Percentiles rank a stretch among this genome's conserved stretches.
These are phyloP conservation scores for Limtongia smithiae DNA, from an alignment of 805 yeast species.

Conservation along the genomic window DNA sequence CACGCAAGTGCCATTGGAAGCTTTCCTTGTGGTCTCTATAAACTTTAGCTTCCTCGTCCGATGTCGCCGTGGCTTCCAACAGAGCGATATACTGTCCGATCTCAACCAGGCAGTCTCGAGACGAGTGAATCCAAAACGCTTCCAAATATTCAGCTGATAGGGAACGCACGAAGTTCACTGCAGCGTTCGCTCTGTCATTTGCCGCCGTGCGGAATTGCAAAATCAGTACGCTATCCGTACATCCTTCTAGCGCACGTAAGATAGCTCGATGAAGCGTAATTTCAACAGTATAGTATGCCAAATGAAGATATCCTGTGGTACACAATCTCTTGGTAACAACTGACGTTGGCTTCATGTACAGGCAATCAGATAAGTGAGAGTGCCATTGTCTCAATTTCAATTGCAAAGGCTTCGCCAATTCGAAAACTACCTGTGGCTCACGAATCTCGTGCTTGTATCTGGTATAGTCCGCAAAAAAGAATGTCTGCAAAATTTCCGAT, in stretches of 20 bases:
- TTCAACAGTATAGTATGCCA: slow-evolving; percentile 27
- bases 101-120: slow-evolving; percentile 30
- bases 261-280: slow-evolving; percentile 26
- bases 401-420: slow-evolving; percentile 25
- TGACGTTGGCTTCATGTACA: slow-evolving; percentile 21
- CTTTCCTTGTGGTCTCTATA: slow-evolving; percentile 20
- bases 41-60: slow-evolving; percentile 20
- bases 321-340: slow-evolving; percentile 18
- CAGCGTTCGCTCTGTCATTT: slow-evolving; percentile 26
- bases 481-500: slow-evolving; percentile 26
- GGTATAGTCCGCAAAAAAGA: slow-evolving; percentile 25
- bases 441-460: slow-evolving; percentile 25
- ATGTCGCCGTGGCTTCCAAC: slow-evolving; percentile 26
- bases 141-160: slow-evolving; percentile 31
- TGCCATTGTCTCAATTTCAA: slow-evolving; percentile 24
- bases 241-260: slow-evolving; percentile 25
- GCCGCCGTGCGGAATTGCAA: slow-evolving; percentile 24
- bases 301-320: slow-evolving; percentile 28
- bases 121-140: slow-evolving; percentile 32
- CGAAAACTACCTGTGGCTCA: slow-evolving; percentile 24
- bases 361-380: slow-evolving; percentile 22
- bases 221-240: slow-evolving; percentile 14
- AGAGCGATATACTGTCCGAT: slow-evolving; percentile 32
- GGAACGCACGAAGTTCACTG: slow-evolving; percentile 30
- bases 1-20: slow-evolving; percentile 30